phyloP scores from a whole-genome alignment of 2,329 filamentous ascomycete species.

The Alternaria viburni region DNA sequence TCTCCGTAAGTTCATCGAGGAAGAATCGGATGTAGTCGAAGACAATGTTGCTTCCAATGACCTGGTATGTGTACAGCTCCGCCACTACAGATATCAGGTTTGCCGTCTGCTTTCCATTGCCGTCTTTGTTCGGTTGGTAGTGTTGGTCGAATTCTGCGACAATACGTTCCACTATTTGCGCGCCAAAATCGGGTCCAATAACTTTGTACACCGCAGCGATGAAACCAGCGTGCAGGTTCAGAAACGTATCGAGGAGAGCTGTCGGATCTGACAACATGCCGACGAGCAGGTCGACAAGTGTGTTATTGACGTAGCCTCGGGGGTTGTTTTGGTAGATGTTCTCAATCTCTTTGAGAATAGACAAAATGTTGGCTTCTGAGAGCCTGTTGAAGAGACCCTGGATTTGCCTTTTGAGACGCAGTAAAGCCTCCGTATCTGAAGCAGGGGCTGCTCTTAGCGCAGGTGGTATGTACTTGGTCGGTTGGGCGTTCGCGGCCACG shows the following conservation, averaged over 20 bases:
- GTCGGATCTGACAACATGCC: conserved; percentile 81
- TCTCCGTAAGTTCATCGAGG: conserved; percentile 75
- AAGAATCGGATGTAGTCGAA: conserved; percentile 90
- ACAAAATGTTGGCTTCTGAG: conserved; percentile 86
- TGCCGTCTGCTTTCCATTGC: conserved; percentile 63
- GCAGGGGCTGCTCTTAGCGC: conserved; percentile 72
- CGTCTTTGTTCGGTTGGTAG: conserved; percentile 56
- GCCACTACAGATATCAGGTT: conserved; percentile 85
- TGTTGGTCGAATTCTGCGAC: conserved; percentile 76
- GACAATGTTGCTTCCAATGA: conserved; percentile 80
- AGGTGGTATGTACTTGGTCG: conserved; percentile 85
- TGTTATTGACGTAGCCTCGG: conserved; percentile 85
- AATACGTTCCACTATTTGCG: conserved; percentile 79
- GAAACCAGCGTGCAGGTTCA: conserved; percentile 90
- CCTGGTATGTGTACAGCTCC: conserved; percentile 90
- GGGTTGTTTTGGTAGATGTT: conserved; percentile 83
- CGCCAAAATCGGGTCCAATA: conserved; percentile 87
- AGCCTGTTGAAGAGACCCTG: conserved; percentile 92
- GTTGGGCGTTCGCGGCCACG: conserved; percentile 50
- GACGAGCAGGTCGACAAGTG: conserved; percentile 77
- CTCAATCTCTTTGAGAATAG: conserved; percentile 82
- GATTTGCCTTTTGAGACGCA: conserved; percentile 75
- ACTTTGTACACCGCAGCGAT: conserved; percentile 86
- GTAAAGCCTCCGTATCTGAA: conserved; percentile 70
- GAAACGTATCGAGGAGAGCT: conserved; percentile 82